These are phyloP conservation scores for Ophiosphaerella narmari DNA, from an alignment of 2,329 filamentous ascomycete genomes.

Conservation along the genomic window DNA sequence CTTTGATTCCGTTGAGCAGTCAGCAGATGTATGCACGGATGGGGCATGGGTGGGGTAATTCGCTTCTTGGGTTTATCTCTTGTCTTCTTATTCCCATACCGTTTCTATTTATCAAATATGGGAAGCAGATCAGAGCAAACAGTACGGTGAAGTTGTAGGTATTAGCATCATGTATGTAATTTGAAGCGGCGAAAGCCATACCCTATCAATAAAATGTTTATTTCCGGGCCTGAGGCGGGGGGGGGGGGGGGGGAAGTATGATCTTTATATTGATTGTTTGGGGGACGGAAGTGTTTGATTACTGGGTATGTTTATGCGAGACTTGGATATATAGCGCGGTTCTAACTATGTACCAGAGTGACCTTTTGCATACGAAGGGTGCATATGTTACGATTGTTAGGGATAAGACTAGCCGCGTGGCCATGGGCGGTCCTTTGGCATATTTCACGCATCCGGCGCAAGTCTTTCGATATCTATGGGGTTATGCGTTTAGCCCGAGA, in stretches of 20 bases:
- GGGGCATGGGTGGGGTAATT: slow-evolving; percentile 49
- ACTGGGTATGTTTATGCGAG: slow-evolving; percentile 8
- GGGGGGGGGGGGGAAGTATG: too few species aligned
- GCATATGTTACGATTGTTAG: slow-evolving; percentile 51
- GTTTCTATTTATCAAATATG: slow-evolving; percentile 43
- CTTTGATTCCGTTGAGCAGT: slow-evolving; percentile 47
- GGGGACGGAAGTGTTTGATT: too few species aligned
- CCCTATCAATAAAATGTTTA: slow-evolving; percentile 45
- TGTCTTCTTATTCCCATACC: slow-evolving; percentile 39
- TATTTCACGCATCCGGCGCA: too few species aligned
- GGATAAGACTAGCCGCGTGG: slow-evolving; percentile 43
- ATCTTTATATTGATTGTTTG: too few species aligned
- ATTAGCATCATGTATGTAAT: not conserved
- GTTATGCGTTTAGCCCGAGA: too few species aligned
- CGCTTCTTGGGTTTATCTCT: slow-evolving; percentile 43
- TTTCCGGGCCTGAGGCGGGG: too few species aligned
- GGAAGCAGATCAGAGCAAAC: slow-evolving; percentile 34
- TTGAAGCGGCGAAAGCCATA: not conserved
- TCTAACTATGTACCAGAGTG: slow-evolving; percentile 9
- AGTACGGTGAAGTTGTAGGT: slow-evolving; percentile 35
- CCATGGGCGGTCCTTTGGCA: too few species aligned
- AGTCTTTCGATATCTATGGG: too few species aligned
- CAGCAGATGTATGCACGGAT: slow-evolving; percentile 46
- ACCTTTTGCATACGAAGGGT: slow-evolving; percentile 39
- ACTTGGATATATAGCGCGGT: not conserved